Conservation (phyloP, 169 alveolate species). For the Plasmodium ovale region DNA sequence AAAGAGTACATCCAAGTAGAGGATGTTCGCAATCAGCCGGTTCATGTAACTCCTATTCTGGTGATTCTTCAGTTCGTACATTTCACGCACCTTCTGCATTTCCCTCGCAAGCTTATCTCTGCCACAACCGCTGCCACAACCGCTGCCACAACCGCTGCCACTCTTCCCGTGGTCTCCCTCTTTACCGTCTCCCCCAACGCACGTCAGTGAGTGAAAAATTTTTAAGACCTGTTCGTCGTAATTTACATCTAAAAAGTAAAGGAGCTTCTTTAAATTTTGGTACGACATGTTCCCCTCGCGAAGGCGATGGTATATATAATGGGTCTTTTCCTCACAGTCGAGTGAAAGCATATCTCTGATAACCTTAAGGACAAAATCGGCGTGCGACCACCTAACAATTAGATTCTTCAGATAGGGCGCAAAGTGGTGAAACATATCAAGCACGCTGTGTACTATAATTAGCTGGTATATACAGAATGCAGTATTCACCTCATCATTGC, state of each 20-base stretch:
- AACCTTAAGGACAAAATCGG: slow-evolving; percentile 18
- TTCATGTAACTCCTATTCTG: slow-evolving; percentile 25
- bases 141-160: neutral
- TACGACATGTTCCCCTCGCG: slow-evolving; percentile 17
- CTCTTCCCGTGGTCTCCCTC: neutral
- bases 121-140: neutral
- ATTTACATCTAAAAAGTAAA: slow-evolving; percentile 20
- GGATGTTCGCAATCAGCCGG: slow-evolving; percentile 4
- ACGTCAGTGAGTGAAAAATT: slow-evolving; percentile 9
- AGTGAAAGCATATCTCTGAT: slow-evolving; percentile 30
- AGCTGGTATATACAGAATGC: slow-evolving; percentile 53
- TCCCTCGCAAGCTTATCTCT: neutral
- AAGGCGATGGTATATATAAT: slow-evolving; percentile 6
- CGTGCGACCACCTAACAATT: slow-evolving; percentile 30
- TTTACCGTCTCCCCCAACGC: neutral
- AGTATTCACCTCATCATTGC: neutral
- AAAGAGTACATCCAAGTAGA: slow-evolving; percentile 42
- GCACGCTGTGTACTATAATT: slow-evolving; percentile 26
- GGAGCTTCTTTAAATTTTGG: slow-evolving; percentile 27
- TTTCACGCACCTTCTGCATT: slow-evolving; percentile 45
- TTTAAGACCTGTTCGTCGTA: slow-evolving; percentile 21
- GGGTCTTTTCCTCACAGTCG: neutral
- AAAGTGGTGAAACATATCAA: slow-evolving; percentile 29
- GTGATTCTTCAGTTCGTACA: slow-evolving; percentile 33
- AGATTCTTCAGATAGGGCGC: slow-evolving; percentile 13